These are phyloP conservation scores for Metschnikowia matae DNA, from an alignment of 805 yeast species.

Conservation along the genomic window DNA sequence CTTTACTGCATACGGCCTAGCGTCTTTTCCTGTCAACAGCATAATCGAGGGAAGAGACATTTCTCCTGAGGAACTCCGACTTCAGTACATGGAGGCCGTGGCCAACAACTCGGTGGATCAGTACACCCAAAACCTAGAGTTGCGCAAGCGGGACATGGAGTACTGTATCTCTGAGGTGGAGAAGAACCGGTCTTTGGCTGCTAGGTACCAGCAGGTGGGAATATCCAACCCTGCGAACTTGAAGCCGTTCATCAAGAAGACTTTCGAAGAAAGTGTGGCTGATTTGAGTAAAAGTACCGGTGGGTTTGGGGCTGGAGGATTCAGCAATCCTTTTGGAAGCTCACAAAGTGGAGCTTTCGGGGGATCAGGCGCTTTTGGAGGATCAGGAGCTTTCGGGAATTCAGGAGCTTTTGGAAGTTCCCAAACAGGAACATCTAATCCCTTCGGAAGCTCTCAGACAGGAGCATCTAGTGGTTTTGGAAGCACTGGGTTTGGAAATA, in stretches of 20 bases:
- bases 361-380: not conserved
- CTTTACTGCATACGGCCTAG: slow-evolving; percentile 47
- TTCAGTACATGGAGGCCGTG: slow-evolving; percentile 42
- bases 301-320: not conserved
- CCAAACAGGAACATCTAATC: not conserved
- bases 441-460: slow-evolving; percentile 1
- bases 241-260: slow-evolving; percentile 28
- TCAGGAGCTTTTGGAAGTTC: slow-evolving; percentile 8
- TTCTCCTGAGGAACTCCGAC: slow-evolving; percentile 51
- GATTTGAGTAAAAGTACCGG: slow-evolving; percentile 6
- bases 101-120: slow-evolving; percentile 31
- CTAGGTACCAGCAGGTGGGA: slow-evolving; percentile 48
- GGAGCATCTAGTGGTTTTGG: not conserved
- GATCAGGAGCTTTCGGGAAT: not conserved
- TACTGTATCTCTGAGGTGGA: slow-evolving; percentile 28
- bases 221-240: slow-evolving; percentile 2
- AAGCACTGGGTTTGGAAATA: not conserved
- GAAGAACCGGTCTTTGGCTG: slow-evolving; percentile 46
- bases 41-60: slow-evolving; percentile 50
- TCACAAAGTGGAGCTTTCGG: slow-evolving; percentile 10
- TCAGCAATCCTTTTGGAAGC: slow-evolving; percentile 9
- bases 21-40: slow-evolving; percentile 44
- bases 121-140: slow-evolving; percentile 37
- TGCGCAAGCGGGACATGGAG: slow-evolving; percentile 19
- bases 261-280: slow-evolving; percentile 28